Conservation (phyloP, 768 basidiomycete genomes). For the Mrakia blollopis region DNA sequence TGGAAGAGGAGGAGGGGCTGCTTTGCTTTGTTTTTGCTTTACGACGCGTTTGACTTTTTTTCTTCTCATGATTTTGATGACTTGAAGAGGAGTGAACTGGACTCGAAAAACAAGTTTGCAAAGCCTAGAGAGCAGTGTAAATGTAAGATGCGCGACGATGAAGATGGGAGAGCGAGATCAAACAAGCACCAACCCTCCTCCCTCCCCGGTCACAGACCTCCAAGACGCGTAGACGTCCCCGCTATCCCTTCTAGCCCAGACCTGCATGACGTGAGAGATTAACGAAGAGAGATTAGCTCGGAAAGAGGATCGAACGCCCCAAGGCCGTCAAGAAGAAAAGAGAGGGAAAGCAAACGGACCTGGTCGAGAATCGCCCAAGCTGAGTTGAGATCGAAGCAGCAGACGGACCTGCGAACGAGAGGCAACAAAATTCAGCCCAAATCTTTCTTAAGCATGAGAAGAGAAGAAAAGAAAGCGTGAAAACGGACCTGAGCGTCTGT, state of each 20-base stretch:
- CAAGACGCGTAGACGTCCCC: slow-evolving; percentile 7
- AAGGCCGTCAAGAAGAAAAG: background rate
- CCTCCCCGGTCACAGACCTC: background rate
- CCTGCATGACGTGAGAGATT: background rate
- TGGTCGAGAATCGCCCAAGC: slow-evolving; percentile 9
- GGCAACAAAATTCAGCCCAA: too few species aligned
- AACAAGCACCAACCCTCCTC: background rate
- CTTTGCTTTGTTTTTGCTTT: background rate
- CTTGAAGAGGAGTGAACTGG: too few species aligned
- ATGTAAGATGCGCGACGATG: too few species aligned
- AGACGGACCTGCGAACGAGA: background rate
- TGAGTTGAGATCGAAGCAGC: slow-evolving; percentile 21
- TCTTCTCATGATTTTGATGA: too few species aligned
- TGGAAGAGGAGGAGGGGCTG: background rate
- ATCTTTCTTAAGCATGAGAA: background rate
- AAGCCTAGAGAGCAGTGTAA: too few species aligned
- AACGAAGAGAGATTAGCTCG: background rate
- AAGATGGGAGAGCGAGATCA: background rate
- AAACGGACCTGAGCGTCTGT: slow-evolving; percentile 3
- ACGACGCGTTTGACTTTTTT: too few species aligned
- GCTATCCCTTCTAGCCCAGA: slow-evolving; percentile 2
- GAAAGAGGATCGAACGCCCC: background rate
- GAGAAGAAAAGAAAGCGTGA: background rate
- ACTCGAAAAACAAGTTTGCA: too few species aligned
- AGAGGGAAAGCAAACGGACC: background rate